Evolutionary conservation across 2,329 filamentous ascomycete species (phyloP), one percentile per base, ranked within the genome.

Genomic region (Sporothrix mexicana): DNA sequence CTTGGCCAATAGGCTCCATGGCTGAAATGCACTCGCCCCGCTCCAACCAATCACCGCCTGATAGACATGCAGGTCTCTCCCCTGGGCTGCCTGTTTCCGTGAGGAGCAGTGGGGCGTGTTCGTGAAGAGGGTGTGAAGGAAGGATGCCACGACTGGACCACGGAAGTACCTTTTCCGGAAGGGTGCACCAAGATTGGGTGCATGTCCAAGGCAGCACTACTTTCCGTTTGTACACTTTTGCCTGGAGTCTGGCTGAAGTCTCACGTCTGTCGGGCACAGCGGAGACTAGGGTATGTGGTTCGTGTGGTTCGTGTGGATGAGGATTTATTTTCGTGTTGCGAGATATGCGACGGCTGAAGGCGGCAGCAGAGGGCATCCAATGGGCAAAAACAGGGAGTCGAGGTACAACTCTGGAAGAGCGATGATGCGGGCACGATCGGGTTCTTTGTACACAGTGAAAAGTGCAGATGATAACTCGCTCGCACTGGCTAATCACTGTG

Each of bases 231-330:
- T 45, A 13, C 59, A 45, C 43, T 64, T 64, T n/a, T 25, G 3
- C n/a, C 4, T 23, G n/a, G n/a, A 47, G 61, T 43, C 61, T 64
- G 3, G 8, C 4, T 23, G n/a, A n/a, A 47, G 61, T 43, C 61
- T 64, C 61, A 64, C 41, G 61, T 47, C 61, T 43, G 23, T 66
- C 61, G 61, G 61, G 61, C 61, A 66, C 61, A 66, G 41, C 57
- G 15, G 53, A 30, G 51, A 13, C 12, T 23, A 23, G 23, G 53
- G n/a, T n/a, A n/a, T n/a, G n/a, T n/a, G n/a, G n/a, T n/a, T n/a
- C 13, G 49, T 53, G 17, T 20, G 12, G 53, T 53, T 53, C 13
- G 59, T 43, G 30, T 20, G 51, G 51, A 25, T 55, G 30, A 45
- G 36, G 59, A 55, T 55, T 55, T 36, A 17, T 45, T 64, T 36